Conservation (phyloP, 179 eudicot species). For the Gypsophila paniculata region DNA sequence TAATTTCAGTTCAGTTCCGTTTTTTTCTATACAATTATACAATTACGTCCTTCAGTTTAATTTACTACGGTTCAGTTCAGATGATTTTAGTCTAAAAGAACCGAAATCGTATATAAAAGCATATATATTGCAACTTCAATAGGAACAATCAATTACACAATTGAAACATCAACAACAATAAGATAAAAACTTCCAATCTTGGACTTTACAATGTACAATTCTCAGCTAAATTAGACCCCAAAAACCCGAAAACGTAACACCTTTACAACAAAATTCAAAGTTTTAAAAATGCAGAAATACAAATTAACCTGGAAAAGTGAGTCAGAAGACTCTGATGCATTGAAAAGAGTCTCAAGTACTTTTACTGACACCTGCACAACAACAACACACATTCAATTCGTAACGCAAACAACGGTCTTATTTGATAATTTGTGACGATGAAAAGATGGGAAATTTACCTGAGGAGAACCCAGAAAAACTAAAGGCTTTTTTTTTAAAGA, state of each 20-base stretch:
- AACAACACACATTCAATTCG: slow-evolving; percentile 8
- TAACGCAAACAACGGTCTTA: no score
- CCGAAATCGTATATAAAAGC: background rate
- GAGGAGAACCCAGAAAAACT: slow-evolving; percentile 87
- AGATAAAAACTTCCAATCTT: background rate
- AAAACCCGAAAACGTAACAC: background rate
- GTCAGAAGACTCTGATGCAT: slow-evolving; percentile 56
- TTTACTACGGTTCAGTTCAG: no score
- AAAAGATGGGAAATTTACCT: slow-evolving; percentile 33
- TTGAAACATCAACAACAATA: background rate
- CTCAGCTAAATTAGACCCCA: background rate
- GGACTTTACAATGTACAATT: background rate
- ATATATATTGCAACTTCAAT: background rate
- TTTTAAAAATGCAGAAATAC: background rate
- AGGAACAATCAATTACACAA: background rate
- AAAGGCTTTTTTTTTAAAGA: slow-evolving; percentile 52
- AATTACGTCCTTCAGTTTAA: no score
- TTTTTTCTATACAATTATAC: no score
- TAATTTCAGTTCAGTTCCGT: no score
- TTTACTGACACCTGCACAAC: slow-evolving; percentile 53
- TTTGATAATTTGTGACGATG: no score
- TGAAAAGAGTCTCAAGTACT: slow-evolving; percentile 75
- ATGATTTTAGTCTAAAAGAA: no score
- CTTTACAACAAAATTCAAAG: background rate
- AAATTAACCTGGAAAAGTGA: slow-evolving; percentile 57